A percentile compares a stretch with the other conserved stretches of the same genome.
Evolutionary conservation across 148 eudicot genomes (phyloP).

Genomic region (Rhododendron vialii): DNA sequence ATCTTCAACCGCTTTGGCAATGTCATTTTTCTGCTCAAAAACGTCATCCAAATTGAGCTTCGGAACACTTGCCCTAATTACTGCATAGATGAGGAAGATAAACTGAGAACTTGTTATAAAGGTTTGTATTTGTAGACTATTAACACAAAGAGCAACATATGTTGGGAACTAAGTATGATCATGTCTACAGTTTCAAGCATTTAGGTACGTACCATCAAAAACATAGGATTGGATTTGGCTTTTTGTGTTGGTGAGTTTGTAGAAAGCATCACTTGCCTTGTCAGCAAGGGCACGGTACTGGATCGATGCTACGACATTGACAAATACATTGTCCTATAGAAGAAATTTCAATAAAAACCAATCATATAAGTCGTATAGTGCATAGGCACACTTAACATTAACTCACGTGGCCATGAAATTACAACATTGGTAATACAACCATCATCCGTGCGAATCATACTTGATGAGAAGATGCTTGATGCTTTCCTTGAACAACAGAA

Average conservation of each 20-base stretch:
- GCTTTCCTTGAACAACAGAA: background rate
- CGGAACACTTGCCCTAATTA: conserved; percentile 19
- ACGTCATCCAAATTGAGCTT: conserved; percentile 20
- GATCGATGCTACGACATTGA: conserved; percentile 48
- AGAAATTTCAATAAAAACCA: background rate
- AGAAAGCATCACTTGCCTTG: conserved; percentile 48
- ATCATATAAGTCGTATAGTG: background rate
- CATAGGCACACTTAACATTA: background rate
- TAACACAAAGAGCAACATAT: background rate
- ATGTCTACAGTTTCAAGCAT: background rate
- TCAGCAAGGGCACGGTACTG: conserved; percentile 44
- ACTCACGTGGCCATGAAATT: background rate
- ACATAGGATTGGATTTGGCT: conserved; percentile 58
- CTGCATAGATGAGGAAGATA: background rate
- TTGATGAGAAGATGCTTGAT: background rate
- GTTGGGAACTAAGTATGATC: background rate
- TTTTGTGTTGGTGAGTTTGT: conserved; percentile 50
- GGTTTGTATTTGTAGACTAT: background rate
- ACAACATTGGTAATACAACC: background rate
- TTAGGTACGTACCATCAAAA: conserved; percentile 34
- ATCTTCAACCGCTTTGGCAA: conserved; percentile 22
- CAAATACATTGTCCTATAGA: conserved; percentile 54
- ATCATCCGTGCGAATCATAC: background rate
- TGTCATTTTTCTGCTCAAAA: conserved; percentile 25
- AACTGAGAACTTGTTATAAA: background rate